Evolutionary conservation across 345 rosid genomes (phyloP).

Genomic region (Eutrema heterophyllum): DNA sequence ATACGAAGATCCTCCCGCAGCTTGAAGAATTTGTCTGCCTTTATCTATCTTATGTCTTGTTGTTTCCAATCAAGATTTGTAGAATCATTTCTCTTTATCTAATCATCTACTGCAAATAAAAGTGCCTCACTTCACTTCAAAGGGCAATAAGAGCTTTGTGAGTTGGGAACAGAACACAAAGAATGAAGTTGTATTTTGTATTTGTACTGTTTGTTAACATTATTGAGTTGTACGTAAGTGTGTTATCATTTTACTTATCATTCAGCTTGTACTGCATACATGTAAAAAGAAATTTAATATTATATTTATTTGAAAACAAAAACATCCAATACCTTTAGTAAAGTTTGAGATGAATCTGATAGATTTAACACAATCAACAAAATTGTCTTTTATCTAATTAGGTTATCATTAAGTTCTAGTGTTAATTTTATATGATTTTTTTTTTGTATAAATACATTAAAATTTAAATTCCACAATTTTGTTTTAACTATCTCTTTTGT

Average conservation of each 20-base stretch:
- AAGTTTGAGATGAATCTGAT: background rate
- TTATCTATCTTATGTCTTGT: too few relatives aligned
- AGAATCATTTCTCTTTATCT: background rate
- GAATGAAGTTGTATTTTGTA: background rate
- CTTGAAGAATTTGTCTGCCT: background rate
- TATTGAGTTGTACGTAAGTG: background rate
- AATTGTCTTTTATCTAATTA: background rate
- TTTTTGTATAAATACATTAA: background rate
- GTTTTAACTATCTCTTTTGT: background rate
- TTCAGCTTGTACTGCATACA: background rate
- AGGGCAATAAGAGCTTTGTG: background rate
- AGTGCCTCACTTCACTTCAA: background rate
- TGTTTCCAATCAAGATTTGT: background rate
- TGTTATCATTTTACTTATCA: background rate
- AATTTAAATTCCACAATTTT: too few relatives aligned
- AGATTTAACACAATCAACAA: background rate
- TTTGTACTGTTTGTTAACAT: background rate
- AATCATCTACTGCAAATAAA: background rate
- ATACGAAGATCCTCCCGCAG: slow-evolving; percentile 17
- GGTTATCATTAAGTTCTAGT: background rate
- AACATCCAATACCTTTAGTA: background rate
- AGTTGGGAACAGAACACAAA: background rate
- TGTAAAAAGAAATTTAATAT: background rate
- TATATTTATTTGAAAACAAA: background rate
- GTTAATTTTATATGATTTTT: background rate